These are phyloP conservation scores for Neurospora sp. DNA, from an alignment of 495 filamentous ascomycete species.

Conservation along the genomic window DNA sequence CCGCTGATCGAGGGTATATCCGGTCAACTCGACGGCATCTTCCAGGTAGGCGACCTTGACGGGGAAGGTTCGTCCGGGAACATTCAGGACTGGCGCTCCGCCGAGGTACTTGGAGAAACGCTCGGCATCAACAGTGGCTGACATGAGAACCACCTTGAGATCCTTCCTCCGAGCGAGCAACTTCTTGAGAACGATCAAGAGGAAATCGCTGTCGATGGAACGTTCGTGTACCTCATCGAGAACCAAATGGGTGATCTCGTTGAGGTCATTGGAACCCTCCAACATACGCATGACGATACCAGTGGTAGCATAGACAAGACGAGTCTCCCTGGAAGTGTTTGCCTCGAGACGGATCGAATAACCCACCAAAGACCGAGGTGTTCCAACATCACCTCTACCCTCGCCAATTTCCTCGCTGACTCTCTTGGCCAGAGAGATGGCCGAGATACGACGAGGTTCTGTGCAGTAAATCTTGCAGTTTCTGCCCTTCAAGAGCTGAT, in stretches of 20 bases:
- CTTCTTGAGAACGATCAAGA: slow-evolving; percentile 80
- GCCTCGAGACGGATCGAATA: slow-evolving; percentile 90
- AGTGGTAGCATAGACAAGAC: slow-evolving; percentile 75
- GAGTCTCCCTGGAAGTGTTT: slow-evolving; percentile 66
- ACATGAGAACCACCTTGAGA: slow-evolving; percentile 83
- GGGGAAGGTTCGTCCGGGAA: slow-evolving; percentile 89
- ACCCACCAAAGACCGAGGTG: slow-evolving; percentile 71
- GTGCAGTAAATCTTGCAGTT: slow-evolving; percentile 90
- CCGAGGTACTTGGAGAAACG: slow-evolving; percentile 81
- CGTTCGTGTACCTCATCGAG: slow-evolving; percentile 94
- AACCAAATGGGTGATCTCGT: slow-evolving; percentile 83
- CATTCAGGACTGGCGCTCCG: slow-evolving; percentile 73
- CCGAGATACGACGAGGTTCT: slow-evolving; percentile 92
- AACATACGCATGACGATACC: slow-evolving; percentile 97
- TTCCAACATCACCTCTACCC: slow-evolving; percentile 68
- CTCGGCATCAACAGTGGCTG: slow-evolving; percentile 86
- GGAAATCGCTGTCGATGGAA: slow-evolving; percentile 90
- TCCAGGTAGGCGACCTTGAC: slow-evolving; percentile 81
- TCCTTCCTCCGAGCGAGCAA: slow-evolving; percentile 61
- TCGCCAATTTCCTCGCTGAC: slow-evolving; percentile 95
- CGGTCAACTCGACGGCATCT: slow-evolving; percentile 78
- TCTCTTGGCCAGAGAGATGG: slow-evolving; percentile 79
- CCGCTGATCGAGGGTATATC: slow-evolving; percentile 50
- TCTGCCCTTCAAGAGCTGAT: slow-evolving; percentile 69
- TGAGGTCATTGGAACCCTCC: slow-evolving; percentile 72